Evolutionary conservation across 495 filamentous ascomycete species (phyloP), one percentile per base, ranked within the genome.

Genomic region (Bathelium albidoporum): DNA sequence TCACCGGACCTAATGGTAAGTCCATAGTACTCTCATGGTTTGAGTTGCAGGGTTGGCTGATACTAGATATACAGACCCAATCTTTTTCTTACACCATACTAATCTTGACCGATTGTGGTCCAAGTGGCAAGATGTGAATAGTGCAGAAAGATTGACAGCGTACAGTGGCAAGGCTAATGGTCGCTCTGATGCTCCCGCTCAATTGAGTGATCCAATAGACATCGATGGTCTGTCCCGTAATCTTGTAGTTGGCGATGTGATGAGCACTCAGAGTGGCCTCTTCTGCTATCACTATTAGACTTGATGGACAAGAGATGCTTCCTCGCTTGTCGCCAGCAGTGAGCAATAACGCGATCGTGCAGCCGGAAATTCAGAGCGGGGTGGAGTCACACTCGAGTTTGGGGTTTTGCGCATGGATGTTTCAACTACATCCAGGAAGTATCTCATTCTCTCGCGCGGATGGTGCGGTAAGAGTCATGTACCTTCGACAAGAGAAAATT

Each of bases 41-140:
- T 18, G 0, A 5, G 11, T 20, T 12, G 12, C 16, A 49, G 10
- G 0, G 5, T 49, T 20, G 14, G n/a, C 44, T 49, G n/a, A 49
- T n/a, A n/a, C 44, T 41, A 20, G 5, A 49, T 0, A 49, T 5
- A 20, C 22, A 49, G 87, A 89, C 61, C 86, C 87, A 2, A 78
- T 76, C 4, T 90, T 90, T 73, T 90, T 76, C 68, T 76, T 85
- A 20, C 87, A 89, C 71, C 87, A 90, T 70, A 82, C 78, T 3
- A 82, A 83, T 77, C 79, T 91, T 61, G 88, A 90, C 72, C 81
- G 82, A 32, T 66, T 84, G 4, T 90, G 80, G 76, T 85, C 82
- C 78, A 82, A 84, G 28, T 90, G 88, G 87, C 86, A 89, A 73
- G 80, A 77, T 52, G 66, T 80, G 59, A 79, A 89, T 65, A 69